Evolutionary conservation across 2,329 filamentous ascomycete species (phyloP).

Genomic region (Teratosphaeria zuluensis): DNA sequence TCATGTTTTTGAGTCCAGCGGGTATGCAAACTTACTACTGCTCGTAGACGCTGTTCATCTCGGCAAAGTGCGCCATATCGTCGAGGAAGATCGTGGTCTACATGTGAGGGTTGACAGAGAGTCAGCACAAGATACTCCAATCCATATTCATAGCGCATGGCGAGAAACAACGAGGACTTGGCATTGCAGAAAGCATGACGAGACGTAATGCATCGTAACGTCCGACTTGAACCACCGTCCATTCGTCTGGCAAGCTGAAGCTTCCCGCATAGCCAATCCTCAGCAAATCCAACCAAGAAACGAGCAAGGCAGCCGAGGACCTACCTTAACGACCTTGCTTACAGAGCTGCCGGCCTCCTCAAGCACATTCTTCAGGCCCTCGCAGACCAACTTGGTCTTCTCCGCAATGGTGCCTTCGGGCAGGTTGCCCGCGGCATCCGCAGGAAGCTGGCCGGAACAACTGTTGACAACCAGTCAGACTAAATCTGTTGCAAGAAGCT

Average conservation of each 20-base stretch:
- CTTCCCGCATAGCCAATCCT: background rate
- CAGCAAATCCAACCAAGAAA: background rate
- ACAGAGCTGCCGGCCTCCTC: conserved; percentile 70
- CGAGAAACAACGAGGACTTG: too few species aligned
- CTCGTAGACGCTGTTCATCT: conserved; percentile 79
- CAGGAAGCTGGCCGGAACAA: conserved; percentile 68
- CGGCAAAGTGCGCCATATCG: conserved; percentile 80
- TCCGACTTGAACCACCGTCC: too few species aligned
- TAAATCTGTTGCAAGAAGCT: background rate
- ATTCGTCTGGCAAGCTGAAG: too few species aligned
- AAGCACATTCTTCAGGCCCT: conserved; percentile 78
- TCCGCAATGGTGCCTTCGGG: conserved; percentile 57
- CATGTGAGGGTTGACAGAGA: background rate
- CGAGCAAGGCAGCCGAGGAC: background rate
- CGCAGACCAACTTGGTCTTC: conserved; percentile 60
- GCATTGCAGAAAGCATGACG: too few species aligned
- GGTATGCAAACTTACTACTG: conserved; percentile 42
- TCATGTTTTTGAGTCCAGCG: background rate
- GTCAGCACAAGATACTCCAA: too few species aligned
- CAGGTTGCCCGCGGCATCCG: conserved; percentile 50
- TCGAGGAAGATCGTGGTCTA: conserved; percentile 65
- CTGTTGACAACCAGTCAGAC: background rate
- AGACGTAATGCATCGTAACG: too few species aligned
- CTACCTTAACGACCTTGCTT: conserved; percentile 73
- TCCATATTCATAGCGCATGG: too few species aligned